Percentiles rank a stretch among this genome's conserved stretches.
These are phyloP conservation scores for Boletus reticuloceps DNA, from an alignment of 768 basidiomycete species.

Conservation along the genomic window DNA sequence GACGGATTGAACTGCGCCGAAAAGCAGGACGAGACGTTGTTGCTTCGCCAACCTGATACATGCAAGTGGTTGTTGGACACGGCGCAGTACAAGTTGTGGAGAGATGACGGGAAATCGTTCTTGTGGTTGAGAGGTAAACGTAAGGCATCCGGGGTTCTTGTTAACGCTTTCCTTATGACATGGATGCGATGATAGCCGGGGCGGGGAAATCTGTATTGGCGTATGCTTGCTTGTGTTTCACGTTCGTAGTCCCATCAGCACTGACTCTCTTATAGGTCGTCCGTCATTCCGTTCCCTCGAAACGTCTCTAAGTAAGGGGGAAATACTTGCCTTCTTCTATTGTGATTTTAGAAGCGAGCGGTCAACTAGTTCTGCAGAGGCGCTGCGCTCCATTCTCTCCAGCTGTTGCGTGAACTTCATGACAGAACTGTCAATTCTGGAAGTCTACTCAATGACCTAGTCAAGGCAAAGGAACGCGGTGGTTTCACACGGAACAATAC, in stretches of 20 bases:
- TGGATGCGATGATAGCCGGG: neutral
- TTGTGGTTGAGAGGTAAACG: conserved; percentile 1
- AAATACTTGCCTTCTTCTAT: neutral
- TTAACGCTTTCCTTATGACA: neutral
- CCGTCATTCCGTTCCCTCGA: neutral
- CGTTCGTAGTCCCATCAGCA: no score
- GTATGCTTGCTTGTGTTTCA: no score
- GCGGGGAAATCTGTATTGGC: neutral
- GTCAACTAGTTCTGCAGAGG: neutral
- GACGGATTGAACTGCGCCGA: neutral
- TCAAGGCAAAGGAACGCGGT: neutral
- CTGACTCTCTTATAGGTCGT: no score
- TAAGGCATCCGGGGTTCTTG: neutral
- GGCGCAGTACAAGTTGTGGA: neutral
- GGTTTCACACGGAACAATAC: neutral
- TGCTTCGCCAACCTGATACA: neutral
- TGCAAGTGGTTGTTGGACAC: conserved; percentile 2
- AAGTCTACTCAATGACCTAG: neutral
- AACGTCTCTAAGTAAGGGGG: neutral
- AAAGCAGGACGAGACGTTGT: neutral
- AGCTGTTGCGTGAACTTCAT: neutral
- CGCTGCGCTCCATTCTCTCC: neutral
- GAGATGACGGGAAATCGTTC: neutral
- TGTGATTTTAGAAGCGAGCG: neutral
- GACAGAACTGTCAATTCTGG: neutral